Evolutionary conservation across 2,329 filamentous ascomycete genomes (phyloP).

Genomic region (Lomentospora prolificans): DNA sequence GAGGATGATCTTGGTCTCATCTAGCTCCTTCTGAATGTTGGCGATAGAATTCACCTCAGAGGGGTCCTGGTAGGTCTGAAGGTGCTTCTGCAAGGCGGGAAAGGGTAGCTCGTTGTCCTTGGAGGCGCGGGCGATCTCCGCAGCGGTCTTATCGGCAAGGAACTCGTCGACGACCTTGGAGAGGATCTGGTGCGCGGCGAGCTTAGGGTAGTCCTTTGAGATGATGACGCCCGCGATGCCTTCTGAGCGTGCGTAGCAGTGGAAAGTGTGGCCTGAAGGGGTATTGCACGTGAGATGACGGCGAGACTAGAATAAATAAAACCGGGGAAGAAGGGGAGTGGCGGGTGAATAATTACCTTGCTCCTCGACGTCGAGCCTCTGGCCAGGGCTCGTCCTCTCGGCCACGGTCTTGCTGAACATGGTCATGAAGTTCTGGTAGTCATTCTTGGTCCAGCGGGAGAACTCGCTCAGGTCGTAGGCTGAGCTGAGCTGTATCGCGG

Average conservation of each 20-base stretch:
- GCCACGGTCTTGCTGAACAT: slow-evolving; percentile 82
- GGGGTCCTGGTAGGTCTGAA: slow-evolving; percentile 70
- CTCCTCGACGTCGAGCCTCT: slow-evolving; percentile 78
- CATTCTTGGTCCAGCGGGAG: slow-evolving; percentile 68
- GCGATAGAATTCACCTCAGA: slow-evolving; percentile 82
- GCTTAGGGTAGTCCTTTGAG: slow-evolving; percentile 63
- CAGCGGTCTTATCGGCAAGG: slow-evolving; percentile 60
- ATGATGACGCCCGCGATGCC: slow-evolving; percentile 71
- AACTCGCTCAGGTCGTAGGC: slow-evolving; percentile 72
- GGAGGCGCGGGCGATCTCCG: slow-evolving; percentile 7
- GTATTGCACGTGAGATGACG: not conserved
- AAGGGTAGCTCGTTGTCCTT: slow-evolving; percentile 30
- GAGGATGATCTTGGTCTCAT: slow-evolving; percentile 94
- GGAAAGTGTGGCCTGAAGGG: slow-evolving; percentile 56
- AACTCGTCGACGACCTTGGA: slow-evolving; percentile 86
- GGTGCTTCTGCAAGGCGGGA: slow-evolving; percentile 70
- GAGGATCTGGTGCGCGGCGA: slow-evolving; percentile 79
- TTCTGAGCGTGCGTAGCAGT: slow-evolving; percentile 66
- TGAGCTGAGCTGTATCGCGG: slow-evolving; percentile 64
- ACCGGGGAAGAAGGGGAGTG: not conserved
- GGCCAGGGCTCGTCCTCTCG: slow-evolving; percentile 70
- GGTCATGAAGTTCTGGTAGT: slow-evolving; percentile 65
- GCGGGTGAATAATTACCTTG: slow-evolving; percentile 48
- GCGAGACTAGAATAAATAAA: not conserved
- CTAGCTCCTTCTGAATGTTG: slow-evolving; percentile 92